Conservation (phyloP, 2,329 filamentous ascomycete species). For the Penicillium sp. region DNA sequence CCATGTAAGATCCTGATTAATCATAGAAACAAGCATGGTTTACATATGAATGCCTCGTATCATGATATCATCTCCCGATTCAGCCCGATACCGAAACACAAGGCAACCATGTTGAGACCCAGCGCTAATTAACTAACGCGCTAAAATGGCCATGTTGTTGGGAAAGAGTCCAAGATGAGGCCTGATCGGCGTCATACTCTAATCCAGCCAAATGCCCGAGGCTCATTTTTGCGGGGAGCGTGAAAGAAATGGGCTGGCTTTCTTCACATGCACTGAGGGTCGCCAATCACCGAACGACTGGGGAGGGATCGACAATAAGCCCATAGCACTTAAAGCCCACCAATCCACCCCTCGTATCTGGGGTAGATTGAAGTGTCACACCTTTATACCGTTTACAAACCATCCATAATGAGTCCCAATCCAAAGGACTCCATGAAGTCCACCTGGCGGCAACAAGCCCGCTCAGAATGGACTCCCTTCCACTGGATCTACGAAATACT, state of each 20-base stretch:
- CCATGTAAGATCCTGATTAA: not conserved
- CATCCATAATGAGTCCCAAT: constrained; percentile 18
- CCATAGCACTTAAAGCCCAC: constrained; percentile 15
- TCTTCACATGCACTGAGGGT: constrained; percentile 22
- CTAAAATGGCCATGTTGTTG: constrained; percentile 14
- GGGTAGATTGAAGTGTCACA: not conserved
- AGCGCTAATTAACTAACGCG: not conserved
- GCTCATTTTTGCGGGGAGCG: constrained; percentile 17
- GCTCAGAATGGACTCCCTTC: constrained; percentile 23
- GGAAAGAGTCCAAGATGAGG: constrained; percentile 8
- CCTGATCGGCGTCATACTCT: constrained; percentile 17
- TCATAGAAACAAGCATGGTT: not conserved
- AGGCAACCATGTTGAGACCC: not conserved
- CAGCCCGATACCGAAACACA: not conserved
- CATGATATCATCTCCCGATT: not conserved
- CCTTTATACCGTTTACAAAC: not conserved
- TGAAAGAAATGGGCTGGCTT: constrained; percentile 6
- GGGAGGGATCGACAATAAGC: constrained; percentile 18
- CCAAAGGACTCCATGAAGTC: constrained; percentile 30
- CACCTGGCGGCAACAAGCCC: constrained; percentile 24
- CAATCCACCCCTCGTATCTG: not conserved
- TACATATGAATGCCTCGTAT: not conserved
- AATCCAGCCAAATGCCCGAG: constrained; percentile 10
- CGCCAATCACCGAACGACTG: constrained; percentile 5
- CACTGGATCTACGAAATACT: constrained; percentile 29